A percentile compares a stretch with the other conserved stretches of the same genome.
Evolutionary conservation across 805 yeast genomes (phyloP).

Genomic region (Blastobotrys terrestris): DNA sequence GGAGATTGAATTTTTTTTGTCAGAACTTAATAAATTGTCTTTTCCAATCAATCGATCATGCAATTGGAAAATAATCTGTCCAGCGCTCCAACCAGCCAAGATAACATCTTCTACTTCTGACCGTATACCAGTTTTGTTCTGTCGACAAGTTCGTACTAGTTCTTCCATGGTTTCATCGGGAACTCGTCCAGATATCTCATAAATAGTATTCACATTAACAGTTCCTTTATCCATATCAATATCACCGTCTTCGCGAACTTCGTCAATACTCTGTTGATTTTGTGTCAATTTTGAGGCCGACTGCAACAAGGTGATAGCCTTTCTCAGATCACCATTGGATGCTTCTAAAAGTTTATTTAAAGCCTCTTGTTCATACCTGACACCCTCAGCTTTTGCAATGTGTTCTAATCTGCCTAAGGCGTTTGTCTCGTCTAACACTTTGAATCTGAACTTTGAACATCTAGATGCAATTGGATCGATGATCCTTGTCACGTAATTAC

Average conservation of each 20-base stretch:
- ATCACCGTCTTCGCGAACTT: conserved; percentile 27
- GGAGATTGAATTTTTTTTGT: conserved; percentile 61
- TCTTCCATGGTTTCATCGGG: conserved; percentile 42
- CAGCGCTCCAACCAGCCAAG: conserved; percentile 73
- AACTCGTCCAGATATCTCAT: conserved; percentile 74
- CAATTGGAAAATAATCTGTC: conserved; percentile 62
- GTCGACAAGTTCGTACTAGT: conserved; percentile 36
- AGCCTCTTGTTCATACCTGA: conserved; percentile 42
- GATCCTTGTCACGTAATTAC: conserved; percentile 94
- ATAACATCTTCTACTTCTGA: conserved; percentile 45
- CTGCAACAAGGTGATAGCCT: conserved; percentile 85
- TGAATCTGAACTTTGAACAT: conserved; percentile 92
- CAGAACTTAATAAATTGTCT: conserved; percentile 43
- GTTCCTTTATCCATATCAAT: conserved; percentile 30
- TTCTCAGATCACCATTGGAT: conserved; percentile 86
- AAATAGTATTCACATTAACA: conserved; percentile 44
- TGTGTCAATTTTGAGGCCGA: conserved; percentile 61
- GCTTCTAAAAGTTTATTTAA: conserved; percentile 61
- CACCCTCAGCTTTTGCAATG: conserved; percentile 50
- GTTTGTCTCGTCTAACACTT: conserved; percentile 61
- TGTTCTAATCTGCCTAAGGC: conserved; percentile 63
- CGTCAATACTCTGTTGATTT: conserved; percentile 25
- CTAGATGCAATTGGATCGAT: conserved; percentile 95
- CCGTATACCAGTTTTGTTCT: conserved; percentile 25
- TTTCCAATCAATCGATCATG: conserved; percentile 56